A percentile compares a stretch with the other conserved stretches of the same genome.
Evolutionary conservation across 2,329 filamentous ascomycete genomes (phyloP).

Genomic region (Colletotrichum sp.): DNA sequence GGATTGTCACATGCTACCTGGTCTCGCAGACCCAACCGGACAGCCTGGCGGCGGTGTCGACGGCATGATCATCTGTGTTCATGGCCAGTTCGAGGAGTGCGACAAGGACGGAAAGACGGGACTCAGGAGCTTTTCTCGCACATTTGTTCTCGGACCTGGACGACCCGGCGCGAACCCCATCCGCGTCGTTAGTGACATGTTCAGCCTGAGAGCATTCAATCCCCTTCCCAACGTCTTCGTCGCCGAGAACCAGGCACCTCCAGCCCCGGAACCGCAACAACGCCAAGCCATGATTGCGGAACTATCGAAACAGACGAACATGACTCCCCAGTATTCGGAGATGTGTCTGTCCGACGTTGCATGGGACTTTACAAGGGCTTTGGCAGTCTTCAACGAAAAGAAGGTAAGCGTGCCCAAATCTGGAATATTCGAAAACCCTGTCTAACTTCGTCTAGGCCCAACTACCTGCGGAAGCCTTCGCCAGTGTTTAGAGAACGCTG

Average conservation of each 20-base stretch:
- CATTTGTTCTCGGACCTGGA: conserved; percentile 80
- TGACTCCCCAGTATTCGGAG: conserved; percentile 79
- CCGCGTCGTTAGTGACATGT: conserved; percentile 80
- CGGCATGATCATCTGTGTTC: conserved; percentile 78
- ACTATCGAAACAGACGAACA: conserved; percentile 77
- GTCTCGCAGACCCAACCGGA: conserved; percentile 72
- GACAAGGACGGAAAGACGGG: conserved; percentile 62
- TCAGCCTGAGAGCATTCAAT: conserved; percentile 72
- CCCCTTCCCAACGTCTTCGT: conserved; percentile 50
- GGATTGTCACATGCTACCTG: conserved; percentile 78
- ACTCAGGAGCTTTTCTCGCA: conserved; percentile 81
- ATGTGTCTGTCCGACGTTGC: conserved; percentile 80
- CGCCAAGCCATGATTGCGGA: conserved; percentile 73
- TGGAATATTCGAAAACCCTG: background rate
- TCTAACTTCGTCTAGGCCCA: conserved; percentile 36
- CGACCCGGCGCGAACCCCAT: conserved; percentile 66
- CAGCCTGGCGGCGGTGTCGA: conserved; percentile 70
- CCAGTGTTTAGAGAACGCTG: conserved; percentile 19
- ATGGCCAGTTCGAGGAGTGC: conserved; percentile 83
- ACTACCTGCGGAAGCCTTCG: conserved; percentile 56
- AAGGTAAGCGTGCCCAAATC: conserved; percentile 59
- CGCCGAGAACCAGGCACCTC: conserved; percentile 24
- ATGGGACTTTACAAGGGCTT: conserved; percentile 81
- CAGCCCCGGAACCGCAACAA: conserved; percentile 49
- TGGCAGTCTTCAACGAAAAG: conserved; percentile 76